Conservation (phyloP, 2,329 filamentous ascomycete species). For the Botrytis tulipae region DNA sequence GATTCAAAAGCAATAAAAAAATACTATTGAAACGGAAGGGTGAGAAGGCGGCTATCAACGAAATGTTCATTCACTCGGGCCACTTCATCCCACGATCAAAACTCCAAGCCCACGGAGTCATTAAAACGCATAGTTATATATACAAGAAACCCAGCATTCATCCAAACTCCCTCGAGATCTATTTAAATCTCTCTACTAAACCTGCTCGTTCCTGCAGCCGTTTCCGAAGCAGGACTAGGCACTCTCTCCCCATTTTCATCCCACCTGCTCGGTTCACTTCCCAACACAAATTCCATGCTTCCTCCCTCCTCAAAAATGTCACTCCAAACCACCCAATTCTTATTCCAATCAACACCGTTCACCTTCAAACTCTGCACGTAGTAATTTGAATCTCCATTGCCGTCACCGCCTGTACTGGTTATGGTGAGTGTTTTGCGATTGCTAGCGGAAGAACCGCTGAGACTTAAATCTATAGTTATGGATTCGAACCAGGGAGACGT, state of each 20-base stretch:
- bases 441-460: not conserved
- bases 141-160: not conserved
- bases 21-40: not conserved
- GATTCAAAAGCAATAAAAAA: not conserved
- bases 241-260: constrained; percentile 45
- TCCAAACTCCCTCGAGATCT: not conserved
- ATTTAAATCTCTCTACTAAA: not conserved
- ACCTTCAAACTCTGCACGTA: constrained; percentile 66
- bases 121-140: not conserved
- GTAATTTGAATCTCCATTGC: constrained; percentile 42
- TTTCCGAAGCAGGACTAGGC: constrained; percentile 55
- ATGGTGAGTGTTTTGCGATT: constrained; percentile 52
- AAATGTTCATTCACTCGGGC: not conserved
- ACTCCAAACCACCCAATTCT: constrained; percentile 63
- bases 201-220: not conserved
- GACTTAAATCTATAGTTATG: constrained; percentile 47
- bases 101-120: not conserved
- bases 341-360: constrained; percentile 61
- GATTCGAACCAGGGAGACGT: constrained; percentile 62
- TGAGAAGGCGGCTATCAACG: not conserved
- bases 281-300: constrained; percentile 61
- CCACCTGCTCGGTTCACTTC: constrained; percentile 50
- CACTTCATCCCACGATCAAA: not conserved
- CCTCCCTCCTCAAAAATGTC: constrained; percentile 65
- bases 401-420: constrained; percentile 48